These are phyloP conservation scores for Pseudonitzschia delicatissima DNA, from an alignment of 108 stramenopile species.

Conservation along the genomic window DNA sequence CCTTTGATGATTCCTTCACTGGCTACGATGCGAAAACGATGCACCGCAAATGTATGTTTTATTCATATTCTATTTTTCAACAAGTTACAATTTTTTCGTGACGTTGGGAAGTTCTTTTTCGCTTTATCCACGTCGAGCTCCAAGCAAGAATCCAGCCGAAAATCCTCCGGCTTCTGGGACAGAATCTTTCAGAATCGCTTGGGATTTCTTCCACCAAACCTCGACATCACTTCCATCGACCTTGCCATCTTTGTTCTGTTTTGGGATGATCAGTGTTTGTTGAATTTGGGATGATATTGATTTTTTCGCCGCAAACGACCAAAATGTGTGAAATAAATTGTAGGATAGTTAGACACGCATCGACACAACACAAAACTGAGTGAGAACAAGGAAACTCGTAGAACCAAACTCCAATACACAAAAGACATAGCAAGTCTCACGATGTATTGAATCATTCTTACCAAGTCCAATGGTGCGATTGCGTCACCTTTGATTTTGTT, in stretches of 20 bases:
- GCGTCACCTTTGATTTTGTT: slow-evolving; percentile 66
- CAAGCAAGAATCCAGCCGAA: slow-evolving; percentile 80
- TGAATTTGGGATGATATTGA: neutral
- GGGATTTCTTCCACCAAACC: slow-evolving; percentile 75
- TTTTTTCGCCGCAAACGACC: no score
- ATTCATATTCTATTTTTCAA: no score
- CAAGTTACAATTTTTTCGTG: no score
- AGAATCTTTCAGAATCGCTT: slow-evolving; percentile 67
- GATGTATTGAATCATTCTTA: no score
- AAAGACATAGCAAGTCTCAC: slow-evolving; percentile 3
- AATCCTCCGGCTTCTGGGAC: slow-evolving; percentile 87
- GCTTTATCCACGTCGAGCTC: slow-evolving; percentile 55
- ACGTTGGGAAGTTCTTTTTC: no score
- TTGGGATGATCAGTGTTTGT: neutral
- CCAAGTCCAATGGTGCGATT: slow-evolving; percentile 61
- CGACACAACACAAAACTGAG: neutral
- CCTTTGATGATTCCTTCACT: no score
- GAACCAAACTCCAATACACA: neutral
- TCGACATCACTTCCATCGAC: slow-evolving; percentile 69
- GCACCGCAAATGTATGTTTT: no score
- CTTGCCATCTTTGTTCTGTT: slow-evolving; percentile 53
- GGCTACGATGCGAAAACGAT: no score
- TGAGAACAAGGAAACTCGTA: neutral
- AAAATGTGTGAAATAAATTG: no score
- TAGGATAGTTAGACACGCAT: no score